Percentiles rank a stretch among this genome's conserved stretches.
phyloP scores from a whole-genome alignment of 257 asterid species.

The Ehretia macrophylla region DNA sequence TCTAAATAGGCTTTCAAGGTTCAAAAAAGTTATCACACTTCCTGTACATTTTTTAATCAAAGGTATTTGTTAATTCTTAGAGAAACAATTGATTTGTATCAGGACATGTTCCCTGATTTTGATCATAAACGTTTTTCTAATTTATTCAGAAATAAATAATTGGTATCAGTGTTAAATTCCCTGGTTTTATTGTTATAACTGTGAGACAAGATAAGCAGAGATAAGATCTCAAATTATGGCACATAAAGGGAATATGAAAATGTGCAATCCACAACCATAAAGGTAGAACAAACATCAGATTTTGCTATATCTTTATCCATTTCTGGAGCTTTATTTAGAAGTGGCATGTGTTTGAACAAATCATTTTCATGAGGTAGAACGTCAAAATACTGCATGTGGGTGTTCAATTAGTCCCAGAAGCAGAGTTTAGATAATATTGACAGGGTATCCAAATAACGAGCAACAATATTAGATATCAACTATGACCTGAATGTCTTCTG shows the following conservation, averaged over 20 bases:
- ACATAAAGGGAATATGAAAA: slow-evolving; percentile 11
- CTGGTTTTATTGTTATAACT: background rate
- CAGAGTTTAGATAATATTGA: slow-evolving; percentile 1
- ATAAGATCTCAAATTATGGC: slow-evolving; percentile 2
- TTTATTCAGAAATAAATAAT: background rate
- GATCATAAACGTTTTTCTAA: background rate
- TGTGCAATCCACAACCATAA: background rate
- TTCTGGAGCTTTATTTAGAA: slow-evolving; percentile 39
- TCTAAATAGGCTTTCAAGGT: too few species aligned
- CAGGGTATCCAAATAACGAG: background rate
- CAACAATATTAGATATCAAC: background rate
- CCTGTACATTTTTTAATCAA: too few species aligned
- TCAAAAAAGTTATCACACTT: too few species aligned
- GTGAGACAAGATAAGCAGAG: background rate
- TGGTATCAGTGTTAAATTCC: background rate
- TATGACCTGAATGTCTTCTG: slow-evolving; percentile 35
- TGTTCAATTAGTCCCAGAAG: slow-evolving; percentile 12
- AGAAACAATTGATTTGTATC: background rate
- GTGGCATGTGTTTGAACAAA: slow-evolving; percentile 47
- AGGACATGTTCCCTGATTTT: background rate
- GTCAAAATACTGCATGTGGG: slow-evolving; percentile 41
- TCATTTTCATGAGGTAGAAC: slow-evolving; percentile 56
- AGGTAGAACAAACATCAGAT: slow-evolving; percentile 35
- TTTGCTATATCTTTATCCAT: slow-evolving; percentile 53
- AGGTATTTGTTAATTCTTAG: too few species aligned